These are phyloP conservation scores for Saccharomycopsis phalli DNA, from an alignment of 1,139 yeast species.

Conservation along the genomic window DNA sequence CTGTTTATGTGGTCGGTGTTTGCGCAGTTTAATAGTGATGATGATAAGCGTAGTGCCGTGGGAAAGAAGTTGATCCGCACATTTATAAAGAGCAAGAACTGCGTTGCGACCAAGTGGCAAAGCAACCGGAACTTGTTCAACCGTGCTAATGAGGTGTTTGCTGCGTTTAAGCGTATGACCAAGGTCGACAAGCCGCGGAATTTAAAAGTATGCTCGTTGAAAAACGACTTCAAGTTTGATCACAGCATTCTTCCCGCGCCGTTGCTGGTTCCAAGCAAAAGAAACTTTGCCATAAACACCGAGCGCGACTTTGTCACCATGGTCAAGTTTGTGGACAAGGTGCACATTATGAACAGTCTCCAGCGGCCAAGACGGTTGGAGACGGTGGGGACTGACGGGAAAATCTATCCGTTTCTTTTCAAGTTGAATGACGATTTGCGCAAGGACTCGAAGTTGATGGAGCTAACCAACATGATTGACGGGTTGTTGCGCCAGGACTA, in stretches of 20 bases:
- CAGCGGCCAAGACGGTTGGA: slow-evolving; percentile 81
- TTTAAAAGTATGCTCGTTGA: slow-evolving; percentile 31
- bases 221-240: slow-evolving; percentile 42
- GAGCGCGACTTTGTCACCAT: slow-evolving; percentile 48
- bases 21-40: slow-evolving; percentile 66
- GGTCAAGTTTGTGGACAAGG: slow-evolving; percentile 49
- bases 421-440: slow-evolving; percentile 87
- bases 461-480: slow-evolving; percentile 82
- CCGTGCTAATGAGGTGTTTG: slow-evolving; percentile 24
- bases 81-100: slow-evolving; percentile 25
- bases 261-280: slow-evolving; percentile 74
- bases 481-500: slow-evolving; percentile 56
- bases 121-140: slow-evolving; percentile 24
- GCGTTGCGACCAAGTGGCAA: slow-evolving; percentile 26
- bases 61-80: slow-evolving; percentile 37
- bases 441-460: slow-evolving; percentile 92
- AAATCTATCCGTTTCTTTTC: slow-evolving; percentile 62
- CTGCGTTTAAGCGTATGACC: slow-evolving; percentile 23
- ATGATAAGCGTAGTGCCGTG: slow-evolving; percentile 43
- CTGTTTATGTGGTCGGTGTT: slow-evolving; percentile 82
- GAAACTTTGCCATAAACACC: slow-evolving; percentile 60
- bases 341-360: slow-evolving; percentile 66
- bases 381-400: slow-evolving; percentile 72
- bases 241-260: slow-evolving; percentile 47
- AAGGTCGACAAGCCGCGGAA: slow-evolving; percentile 8